Conservation (phyloP, 352 stramenopile genomes). For the Globisporangium alternatum region DNA sequence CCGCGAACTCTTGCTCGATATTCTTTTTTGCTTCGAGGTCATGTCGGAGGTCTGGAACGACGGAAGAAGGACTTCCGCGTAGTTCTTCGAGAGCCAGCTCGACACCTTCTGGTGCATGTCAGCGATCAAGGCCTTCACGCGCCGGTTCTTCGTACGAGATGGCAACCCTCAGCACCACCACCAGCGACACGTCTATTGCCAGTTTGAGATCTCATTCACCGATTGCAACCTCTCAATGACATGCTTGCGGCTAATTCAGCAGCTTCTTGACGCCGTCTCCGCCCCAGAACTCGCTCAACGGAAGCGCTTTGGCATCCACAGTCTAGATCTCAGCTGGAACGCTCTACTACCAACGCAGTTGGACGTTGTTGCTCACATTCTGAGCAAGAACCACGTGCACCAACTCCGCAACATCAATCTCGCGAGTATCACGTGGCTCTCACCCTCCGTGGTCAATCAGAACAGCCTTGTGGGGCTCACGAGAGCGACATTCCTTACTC, state of each 20-base stretch:
- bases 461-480: not conserved
- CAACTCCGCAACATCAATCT: not conserved
- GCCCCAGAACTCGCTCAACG: not conserved
- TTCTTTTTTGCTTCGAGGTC: no score
- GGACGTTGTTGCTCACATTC: not conserved
- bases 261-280: not conserved
- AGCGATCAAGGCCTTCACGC: no score
- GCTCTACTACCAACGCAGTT: not conserved
- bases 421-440: not conserved
- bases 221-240: not conserved
- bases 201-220: not conserved
- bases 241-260: not conserved
- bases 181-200: not conserved
- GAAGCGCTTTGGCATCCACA: not conserved
- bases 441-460: not conserved
- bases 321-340: not conserved
- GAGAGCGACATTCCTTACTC: not conserved
- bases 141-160: not conserved
- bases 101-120: no score
- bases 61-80: no score
- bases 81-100: no score
- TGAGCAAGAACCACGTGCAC: constrained; percentile 6
- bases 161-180: not conserved
- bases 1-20: no score
- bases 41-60: no score